phyloP scores from a whole-genome alignment of 352 stramenopile species.

The Poterioochromonas sp. region DNA sequence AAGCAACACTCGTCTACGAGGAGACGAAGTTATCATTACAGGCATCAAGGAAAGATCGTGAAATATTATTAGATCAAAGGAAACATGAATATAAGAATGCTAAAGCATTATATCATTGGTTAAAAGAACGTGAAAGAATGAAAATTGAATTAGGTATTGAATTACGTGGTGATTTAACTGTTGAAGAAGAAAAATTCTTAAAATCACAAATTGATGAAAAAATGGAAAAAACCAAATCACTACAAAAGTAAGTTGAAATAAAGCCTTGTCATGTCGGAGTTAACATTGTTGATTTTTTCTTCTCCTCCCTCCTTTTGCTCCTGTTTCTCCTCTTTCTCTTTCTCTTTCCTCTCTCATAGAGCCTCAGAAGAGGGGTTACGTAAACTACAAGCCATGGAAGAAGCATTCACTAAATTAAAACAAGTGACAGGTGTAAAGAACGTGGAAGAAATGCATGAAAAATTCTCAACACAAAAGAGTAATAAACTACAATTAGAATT shows the following conservation, averaged over 20 bases:
- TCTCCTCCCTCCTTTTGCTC: no score
- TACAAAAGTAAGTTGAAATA: slow-evolving; percentile 1
- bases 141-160: slow-evolving; percentile 25
- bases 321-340: no score
- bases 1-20: background rate
- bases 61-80: background rate
- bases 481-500: slow-evolving; percentile 23
- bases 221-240: background rate
- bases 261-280: no score
- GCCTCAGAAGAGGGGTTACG: background rate
- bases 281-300: no score
- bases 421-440: slow-evolving; percentile 19
- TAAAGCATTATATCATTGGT: background rate
- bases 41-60: background rate
- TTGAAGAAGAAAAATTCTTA: slow-evolving; percentile 22
- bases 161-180: slow-evolving; percentile 19
- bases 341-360: no score
- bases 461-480: slow-evolving; percentile 10
- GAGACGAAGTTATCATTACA: background rate
- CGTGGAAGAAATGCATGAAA: slow-evolving; percentile 26
- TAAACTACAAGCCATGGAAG: slow-evolving; percentile 20
- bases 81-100: slow-evolving; percentile 12
- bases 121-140: background rate
- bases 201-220: slow-evolving; percentile 18
- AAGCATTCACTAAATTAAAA: slow-evolving; percentile 18